phyloP scores from a whole-genome alignment of 2,329 filamentous ascomycete genomes.

The Nigrospora oryzae region DNA sequence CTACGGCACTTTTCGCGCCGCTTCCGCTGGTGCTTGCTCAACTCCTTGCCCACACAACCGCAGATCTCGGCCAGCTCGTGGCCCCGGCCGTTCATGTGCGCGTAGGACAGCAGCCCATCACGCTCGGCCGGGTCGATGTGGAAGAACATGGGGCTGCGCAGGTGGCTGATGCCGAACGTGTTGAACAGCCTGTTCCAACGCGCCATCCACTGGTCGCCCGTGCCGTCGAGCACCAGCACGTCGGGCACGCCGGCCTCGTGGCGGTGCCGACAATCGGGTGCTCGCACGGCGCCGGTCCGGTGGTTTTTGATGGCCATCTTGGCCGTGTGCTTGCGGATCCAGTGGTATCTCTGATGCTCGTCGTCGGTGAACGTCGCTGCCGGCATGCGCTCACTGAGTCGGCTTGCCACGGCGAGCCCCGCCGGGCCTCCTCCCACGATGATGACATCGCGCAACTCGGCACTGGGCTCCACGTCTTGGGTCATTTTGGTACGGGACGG shows the following conservation, averaged over 20 bases:
- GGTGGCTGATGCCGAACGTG: constrained; percentile 59
- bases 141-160: constrained; percentile 77
- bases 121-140: constrained; percentile 70
- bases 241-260: constrained; percentile 22
- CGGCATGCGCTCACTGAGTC: constrained; percentile 63
- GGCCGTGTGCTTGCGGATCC: constrained; percentile 58
- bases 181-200: constrained; percentile 64
- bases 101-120: constrained; percentile 63
- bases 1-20: constrained; percentile 34
- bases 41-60: constrained; percentile 68
- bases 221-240: constrained; percentile 60
- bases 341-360: constrained; percentile 74
- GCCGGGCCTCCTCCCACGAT: constrained; percentile 70
- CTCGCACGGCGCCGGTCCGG: constrained; percentile 26
- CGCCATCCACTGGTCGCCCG: constrained; percentile 56
- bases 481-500: constrained; percentile 4
- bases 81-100: constrained; percentile 51
- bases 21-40: constrained; percentile 75
- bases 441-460: constrained; percentile 53
- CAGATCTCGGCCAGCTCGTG: constrained; percentile 60
- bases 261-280: constrained; percentile 14
- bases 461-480: constrained; percentile 4
- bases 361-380: constrained; percentile 77
- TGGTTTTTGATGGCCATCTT: constrained; percentile 49
- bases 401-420: constrained; percentile 64